These are phyloP conservation scores for Manihot esculenta DNA, from an alignment of 441 rosid genomes.

Conservation along the genomic window DNA sequence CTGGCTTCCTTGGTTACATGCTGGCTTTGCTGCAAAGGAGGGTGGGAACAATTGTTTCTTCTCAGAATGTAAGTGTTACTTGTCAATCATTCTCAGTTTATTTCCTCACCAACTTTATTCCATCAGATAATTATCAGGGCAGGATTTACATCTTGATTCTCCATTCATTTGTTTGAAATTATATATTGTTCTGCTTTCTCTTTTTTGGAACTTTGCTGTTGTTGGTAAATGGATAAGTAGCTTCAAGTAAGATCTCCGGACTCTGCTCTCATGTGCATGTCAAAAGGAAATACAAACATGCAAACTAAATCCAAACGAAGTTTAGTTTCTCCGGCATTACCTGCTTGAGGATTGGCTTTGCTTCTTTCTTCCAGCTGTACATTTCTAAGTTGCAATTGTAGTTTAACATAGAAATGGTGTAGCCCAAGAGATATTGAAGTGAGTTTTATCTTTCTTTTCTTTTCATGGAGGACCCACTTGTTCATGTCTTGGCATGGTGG, in stretches of 20 bases:
- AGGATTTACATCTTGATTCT: not conserved
- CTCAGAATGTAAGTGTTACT: constrained; percentile 54
- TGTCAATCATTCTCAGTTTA: not conserved
- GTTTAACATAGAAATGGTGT: too few relatives aligned
- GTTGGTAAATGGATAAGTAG: not conserved
- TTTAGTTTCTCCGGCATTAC: too few relatives aligned
- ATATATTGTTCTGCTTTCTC: not conserved
- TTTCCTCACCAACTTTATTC: constrained; percentile 18
- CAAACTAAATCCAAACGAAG: too few relatives aligned
- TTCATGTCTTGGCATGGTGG: too few relatives aligned
- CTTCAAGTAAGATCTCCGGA: not conserved
- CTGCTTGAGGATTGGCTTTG: too few relatives aligned
- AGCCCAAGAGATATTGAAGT: too few relatives aligned
- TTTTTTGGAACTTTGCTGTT: not conserved
- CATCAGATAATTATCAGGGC: not conserved
- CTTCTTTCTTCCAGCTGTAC: too few relatives aligned
- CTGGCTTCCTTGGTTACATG: constrained; percentile 62
- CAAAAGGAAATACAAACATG: too few relatives aligned
- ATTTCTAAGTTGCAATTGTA: constrained; percentile 9
- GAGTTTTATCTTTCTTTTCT: too few relatives aligned
- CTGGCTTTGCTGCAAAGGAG: constrained; percentile 44
- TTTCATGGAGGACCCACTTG: too few relatives aligned
- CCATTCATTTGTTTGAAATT: not conserved
- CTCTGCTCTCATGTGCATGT: not conserved
- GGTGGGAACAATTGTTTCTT: constrained; percentile 61